phyloP scores from a whole-genome alignment of 768 basidiomycete species.

The Exidia glandulosa region DNA sequence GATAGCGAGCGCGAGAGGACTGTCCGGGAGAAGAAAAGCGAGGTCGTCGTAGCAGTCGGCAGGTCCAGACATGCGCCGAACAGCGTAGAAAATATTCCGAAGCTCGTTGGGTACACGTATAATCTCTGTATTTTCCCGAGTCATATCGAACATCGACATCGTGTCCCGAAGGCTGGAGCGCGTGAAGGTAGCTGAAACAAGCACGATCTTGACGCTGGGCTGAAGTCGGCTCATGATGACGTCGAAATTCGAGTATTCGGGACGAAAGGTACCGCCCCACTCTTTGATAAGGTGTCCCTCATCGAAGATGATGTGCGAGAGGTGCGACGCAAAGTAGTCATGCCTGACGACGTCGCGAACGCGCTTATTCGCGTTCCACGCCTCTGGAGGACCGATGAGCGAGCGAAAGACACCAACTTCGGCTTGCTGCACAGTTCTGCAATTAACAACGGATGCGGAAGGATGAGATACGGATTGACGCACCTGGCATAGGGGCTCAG shows the following conservation, averaged over 20 bases:
- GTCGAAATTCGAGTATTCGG: slow-evolving; percentile 20
- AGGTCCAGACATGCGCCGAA: slow-evolving; percentile 14
- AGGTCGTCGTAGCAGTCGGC: slow-evolving; percentile 11
- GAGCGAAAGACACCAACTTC: background rate
- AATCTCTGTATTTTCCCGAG: slow-evolving; percentile 5
- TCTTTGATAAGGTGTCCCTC: slow-evolving; percentile 30
- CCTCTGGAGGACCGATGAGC: background rate
- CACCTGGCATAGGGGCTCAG: background rate
- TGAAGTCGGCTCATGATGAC: slow-evolving; percentile 20
- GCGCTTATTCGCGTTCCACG: no score
- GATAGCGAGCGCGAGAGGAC: background rate
- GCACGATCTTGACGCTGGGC: slow-evolving; percentile 16
- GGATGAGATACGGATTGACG: background rate
- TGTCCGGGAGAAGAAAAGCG: slow-evolving; percentile 11
- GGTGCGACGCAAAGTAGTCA: background rate
- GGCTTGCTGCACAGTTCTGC: background rate
- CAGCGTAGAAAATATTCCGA: slow-evolving; percentile 20
- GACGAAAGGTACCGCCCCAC: slow-evolving; percentile 25
- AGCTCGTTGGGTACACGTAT: slow-evolving; percentile 20
- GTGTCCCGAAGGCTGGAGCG: slow-evolving; percentile 13
- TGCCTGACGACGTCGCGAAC: background rate
- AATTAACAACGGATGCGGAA: background rate
- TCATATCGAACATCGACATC: slow-evolving; percentile 12
- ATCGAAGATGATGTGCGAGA: slow-evolving; percentile 20
- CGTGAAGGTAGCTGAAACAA: slow-evolving; percentile 26